Conservation (phyloP, 179 eudicot species). For the Spinacia oleracea region DNA sequence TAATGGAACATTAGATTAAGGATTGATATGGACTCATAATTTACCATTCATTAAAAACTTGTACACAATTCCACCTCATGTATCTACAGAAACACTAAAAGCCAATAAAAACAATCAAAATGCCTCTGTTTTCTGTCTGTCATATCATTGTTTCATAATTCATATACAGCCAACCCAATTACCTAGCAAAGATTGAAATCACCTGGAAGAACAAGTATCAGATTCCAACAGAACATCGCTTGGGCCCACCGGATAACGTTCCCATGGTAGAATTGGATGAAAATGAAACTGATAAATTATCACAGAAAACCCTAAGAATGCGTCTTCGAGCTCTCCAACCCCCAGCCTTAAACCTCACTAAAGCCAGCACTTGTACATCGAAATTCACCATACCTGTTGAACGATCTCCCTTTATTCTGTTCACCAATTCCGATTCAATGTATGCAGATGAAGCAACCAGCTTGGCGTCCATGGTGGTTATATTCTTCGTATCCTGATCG, state of each 20-base stretch:
- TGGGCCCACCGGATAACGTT: slow-evolving; percentile 17
- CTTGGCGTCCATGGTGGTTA: slow-evolving; percentile 18
- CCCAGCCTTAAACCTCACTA: slow-evolving; percentile 40
- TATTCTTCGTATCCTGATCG: slow-evolving; percentile 32
- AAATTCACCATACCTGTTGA: slow-evolving; percentile 31
- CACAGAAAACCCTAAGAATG: slow-evolving; percentile 37
- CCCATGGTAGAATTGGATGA: slow-evolving; percentile 14
- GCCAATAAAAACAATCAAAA: no score
- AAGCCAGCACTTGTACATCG: slow-evolving; percentile 28
- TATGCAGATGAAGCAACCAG: slow-evolving; percentile 30
- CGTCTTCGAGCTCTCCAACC: slow-evolving; percentile 39
- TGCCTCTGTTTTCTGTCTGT: no score
- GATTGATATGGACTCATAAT: no score
- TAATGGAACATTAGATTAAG: no score
- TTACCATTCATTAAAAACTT: background rate
- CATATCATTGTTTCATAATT: no score
- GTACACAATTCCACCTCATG: background rate
- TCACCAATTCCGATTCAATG: slow-evolving; percentile 3
- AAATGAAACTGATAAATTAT: slow-evolving; percentile 18
- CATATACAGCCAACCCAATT: no score
- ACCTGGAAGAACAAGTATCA: slow-evolving; percentile 7
- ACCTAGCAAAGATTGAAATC: background rate
- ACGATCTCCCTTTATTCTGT: slow-evolving; percentile 23
- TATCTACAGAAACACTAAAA: background rate
- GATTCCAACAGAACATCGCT: slow-evolving; percentile 32